A percentile compares a stretch with the other conserved stretches of the same genome.
Evolutionary conservation across 1,139 yeast genomes (phyloP).

Genomic region (Nakaseomyces uthaithaninus): DNA sequence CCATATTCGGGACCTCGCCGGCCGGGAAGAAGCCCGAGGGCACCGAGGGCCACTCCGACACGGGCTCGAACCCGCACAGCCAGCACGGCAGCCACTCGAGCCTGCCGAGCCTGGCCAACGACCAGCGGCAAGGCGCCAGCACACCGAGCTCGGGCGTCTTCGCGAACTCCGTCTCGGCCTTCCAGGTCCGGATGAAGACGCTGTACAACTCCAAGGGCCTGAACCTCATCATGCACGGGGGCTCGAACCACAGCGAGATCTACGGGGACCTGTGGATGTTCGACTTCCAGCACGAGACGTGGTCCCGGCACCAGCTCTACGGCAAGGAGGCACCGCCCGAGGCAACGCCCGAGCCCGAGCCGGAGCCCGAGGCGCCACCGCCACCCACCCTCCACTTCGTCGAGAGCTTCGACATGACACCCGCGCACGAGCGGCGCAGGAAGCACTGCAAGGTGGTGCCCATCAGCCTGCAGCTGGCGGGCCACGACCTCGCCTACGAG

Average conservation of each 20-base stretch:
- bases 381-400: background rate
- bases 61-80: background rate
- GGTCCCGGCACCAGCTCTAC: constrained; percentile 32
- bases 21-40: background rate
- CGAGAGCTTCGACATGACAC: background rate
- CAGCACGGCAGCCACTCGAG: constrained; percentile 2
- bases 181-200: background rate
- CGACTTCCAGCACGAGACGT: constrained; percentile 35
- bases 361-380: too few species aligned
- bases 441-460: constrained; percentile 8
- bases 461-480: constrained; percentile 22
- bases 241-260: constrained; percentile 36
- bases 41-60: background rate
- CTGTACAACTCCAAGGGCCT: constrained; percentile 2
- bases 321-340: constrained; percentile 12
- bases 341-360: background rate
- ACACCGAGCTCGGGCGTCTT: background rate
- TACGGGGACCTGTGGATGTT: constrained; percentile 44
- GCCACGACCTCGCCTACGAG: constrained; percentile 25
- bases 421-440: background rate
- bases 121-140: background rate
- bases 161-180: background rate
- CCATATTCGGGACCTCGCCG: background rate
- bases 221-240: constrained; percentile 38
- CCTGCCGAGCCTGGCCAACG: background rate